Evolutionary conservation across 2,329 filamentous ascomycete species (phyloP).

Genomic region (Sclerotinia glacialis): DNA sequence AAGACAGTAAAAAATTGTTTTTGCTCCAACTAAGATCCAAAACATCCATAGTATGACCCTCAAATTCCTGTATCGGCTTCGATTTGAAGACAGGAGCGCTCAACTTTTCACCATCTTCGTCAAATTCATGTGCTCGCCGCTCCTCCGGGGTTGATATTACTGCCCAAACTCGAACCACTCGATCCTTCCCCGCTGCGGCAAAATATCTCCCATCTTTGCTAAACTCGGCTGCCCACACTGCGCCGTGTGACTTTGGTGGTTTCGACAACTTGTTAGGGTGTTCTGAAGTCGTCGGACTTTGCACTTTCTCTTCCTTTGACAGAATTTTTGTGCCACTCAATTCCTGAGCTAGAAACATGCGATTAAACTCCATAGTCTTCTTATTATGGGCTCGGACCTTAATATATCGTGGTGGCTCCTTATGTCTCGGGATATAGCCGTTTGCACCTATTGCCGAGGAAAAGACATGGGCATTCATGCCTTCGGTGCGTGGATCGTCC

Average conservation of each 20-base stretch:
- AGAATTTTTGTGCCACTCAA: slow-evolving; percentile 58
- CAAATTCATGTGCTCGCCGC: slow-evolving; percentile 67
- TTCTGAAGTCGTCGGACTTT: slow-evolving; percentile 31
- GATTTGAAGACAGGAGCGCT: slow-evolving; percentile 87
- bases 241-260: slow-evolving; percentile 47
- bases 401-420: slow-evolving; percentile 87
- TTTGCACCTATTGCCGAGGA: slow-evolving; percentile 66
- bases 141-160: slow-evolving; percentile 83
- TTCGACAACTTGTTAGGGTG: slow-evolving; percentile 32
- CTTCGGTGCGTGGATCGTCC: slow-evolving; percentile 67
- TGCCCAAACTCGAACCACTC: slow-evolving; percentile 80
- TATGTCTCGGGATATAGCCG: slow-evolving; percentile 81
- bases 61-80: slow-evolving; percentile 74
- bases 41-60: slow-evolving; percentile 80
- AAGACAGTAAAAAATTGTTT: slow-evolving; percentile 94
- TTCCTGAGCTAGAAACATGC: slow-evolving; percentile 88
- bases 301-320: slow-evolving; percentile 37
- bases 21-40: slow-evolving; percentile 97
- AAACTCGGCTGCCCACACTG: slow-evolving; percentile 90
- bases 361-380: slow-evolving; percentile 76
- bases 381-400: slow-evolving; percentile 80
- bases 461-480: slow-evolving; percentile 79
- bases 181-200: slow-evolving; percentile 88
- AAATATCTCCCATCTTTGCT: slow-evolving; percentile 89
- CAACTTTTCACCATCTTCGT: slow-evolving; percentile 65